Evolutionary conservation across 345 rosid genomes (phyloP), one percentile per base, ranked within the genome.

Genomic region (Boechera divaricarpa): DNA sequence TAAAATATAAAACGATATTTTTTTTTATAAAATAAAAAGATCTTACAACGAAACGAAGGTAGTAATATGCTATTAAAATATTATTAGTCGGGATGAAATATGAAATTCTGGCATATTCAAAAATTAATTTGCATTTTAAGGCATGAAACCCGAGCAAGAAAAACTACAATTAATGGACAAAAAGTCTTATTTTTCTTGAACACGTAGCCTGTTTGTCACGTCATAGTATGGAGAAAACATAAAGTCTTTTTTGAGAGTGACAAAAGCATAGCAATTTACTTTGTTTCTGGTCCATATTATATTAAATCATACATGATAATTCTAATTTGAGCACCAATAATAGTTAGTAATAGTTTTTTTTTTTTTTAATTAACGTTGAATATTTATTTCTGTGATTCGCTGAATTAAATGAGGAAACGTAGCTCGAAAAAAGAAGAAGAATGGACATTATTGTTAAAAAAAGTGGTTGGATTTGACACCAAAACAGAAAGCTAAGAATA

Each of bases 381-480:
- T 42, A 41, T 60, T 59, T 52, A 52, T 76, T 61, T 33, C 12
- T 67, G 35, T 18, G 53, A 67, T 48, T 75, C 33, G 61, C 26
- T 59, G 70, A 38, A 67, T 75, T 75, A 49, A 60, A 49, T 51
- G 72, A 67, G 18, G 74, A 67, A 75, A 75, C 73, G 68, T 75
- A 67, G 68, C 61, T 59, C 61, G 0, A 38, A 48, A 47, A 16
- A 39, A 55, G 6, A 57, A 62, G 15, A 63, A 44, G 36, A 54
- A 74, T 44, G 8, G 48, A 59, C 69, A 75, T 68, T 75, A 57
- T 67, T 75, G 70, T 57, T 18, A 55, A 47, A 55, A 47, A 67
- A 63, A 44, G 72, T 70, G 0, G 51, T 45, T 70, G 65, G 80
- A 77, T 77, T 70, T 70, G 80, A 77, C 80, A 77, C 72, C 80